Evolutionary conservation across 2,329 filamentous ascomycete genomes (phyloP).

Genomic region (Nemania diffusa): DNA sequence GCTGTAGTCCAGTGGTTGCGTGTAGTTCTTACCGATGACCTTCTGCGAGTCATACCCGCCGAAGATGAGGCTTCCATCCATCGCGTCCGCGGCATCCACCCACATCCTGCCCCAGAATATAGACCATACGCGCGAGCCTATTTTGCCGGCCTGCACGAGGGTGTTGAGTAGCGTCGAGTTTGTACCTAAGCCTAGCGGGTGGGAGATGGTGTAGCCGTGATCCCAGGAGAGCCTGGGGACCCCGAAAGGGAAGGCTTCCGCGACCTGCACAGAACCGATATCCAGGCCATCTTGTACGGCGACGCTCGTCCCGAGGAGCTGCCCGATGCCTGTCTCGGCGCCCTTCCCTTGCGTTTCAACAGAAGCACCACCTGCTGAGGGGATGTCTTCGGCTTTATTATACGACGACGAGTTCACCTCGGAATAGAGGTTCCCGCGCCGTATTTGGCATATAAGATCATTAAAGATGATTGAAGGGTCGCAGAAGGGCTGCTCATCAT

Average conservation of each 20-base stretch:
- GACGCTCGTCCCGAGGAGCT: constrained; percentile 27
- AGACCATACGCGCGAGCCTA: constrained; percentile 43
- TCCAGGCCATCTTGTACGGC: constrained; percentile 9
- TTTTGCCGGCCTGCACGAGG: constrained; percentile 21
- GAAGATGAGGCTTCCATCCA: constrained; percentile 49
- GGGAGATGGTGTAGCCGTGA: constrained; percentile 30
- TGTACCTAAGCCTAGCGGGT: constrained; percentile 31
- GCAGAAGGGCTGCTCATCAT: constrained; percentile 46
- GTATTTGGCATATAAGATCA: constrained; percentile 43
- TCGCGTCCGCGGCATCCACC: constrained; percentile 32
- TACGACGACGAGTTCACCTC: constrained; percentile 27
- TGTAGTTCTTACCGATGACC: constrained; percentile 44
- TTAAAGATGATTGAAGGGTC: constrained; percentile 45
- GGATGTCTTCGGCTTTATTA: constrained; percentile 28
- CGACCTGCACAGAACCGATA: neutral
- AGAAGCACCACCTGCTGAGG: constrained; percentile 26
- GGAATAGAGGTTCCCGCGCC: constrained; percentile 28
- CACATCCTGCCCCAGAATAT: constrained; percentile 52
- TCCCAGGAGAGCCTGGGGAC: constrained; percentile 30
- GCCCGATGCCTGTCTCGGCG: constrained; percentile 13
- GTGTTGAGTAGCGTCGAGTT: constrained; percentile 34
- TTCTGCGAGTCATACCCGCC: constrained; percentile 52
- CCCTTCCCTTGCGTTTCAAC: constrained; percentile 22
- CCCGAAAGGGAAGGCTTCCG: constrained; percentile 24
- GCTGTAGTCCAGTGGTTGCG: constrained; percentile 43